These are phyloP conservation scores for Hanseniaspora clermontiae DNA, from an alignment of 805 yeast genomes.

Conservation along the genomic window DNA sequence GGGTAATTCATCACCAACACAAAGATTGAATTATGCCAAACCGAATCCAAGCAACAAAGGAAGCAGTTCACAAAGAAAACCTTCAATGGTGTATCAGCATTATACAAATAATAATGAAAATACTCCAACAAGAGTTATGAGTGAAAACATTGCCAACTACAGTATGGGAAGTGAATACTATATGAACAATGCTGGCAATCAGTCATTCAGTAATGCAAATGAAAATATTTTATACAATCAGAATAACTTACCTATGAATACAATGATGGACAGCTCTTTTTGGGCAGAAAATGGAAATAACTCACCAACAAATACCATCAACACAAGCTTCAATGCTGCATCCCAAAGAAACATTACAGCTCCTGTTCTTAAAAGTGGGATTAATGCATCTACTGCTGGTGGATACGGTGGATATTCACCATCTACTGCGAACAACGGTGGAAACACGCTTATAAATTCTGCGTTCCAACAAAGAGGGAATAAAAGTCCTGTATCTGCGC, in stretches of 20 bases:
- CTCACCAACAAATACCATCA: neutral
- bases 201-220: slow-evolving; percentile 1
- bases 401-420: slow-evolving; percentile 8
- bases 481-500: neutral
- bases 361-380: slow-evolving; percentile 3
- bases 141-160: slow-evolving; percentile 1
- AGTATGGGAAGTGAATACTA: neutral
- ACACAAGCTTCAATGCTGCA: neutral
- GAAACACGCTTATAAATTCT: neutral
- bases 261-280: neutral
- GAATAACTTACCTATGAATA: neutral
- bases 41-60: neutral
- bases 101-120: neutral
- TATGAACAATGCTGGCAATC: neutral
- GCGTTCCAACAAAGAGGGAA: neutral
- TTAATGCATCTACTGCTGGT: neutral
- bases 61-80: neutral
- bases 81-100: slow-evolving; percentile 11
- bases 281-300: slow-evolving; percentile 1
- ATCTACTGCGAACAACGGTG: neutral
- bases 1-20: slow-evolving; percentile 5
- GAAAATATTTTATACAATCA: neutral
- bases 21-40: neutral
- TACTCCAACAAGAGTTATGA: neutral
- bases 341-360: slow-evolving; percentile 11